Conservation (phyloP, 805 yeast species). For the Alloascoidea africana region DNA sequence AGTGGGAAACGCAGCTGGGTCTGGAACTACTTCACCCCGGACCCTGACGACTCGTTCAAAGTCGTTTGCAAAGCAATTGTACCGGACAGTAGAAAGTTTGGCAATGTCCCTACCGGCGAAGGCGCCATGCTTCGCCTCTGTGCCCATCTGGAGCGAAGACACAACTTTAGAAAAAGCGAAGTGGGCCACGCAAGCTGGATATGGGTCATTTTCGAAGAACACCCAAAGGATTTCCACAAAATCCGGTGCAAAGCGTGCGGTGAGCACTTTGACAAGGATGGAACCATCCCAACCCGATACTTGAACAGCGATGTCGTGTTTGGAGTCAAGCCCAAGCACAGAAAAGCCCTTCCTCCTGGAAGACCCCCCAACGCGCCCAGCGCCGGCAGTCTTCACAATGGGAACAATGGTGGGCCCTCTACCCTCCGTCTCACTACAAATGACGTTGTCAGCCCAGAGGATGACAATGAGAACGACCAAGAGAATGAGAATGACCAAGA, state of each 20-base stretch:
- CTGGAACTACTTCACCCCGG: constrained; percentile 1
- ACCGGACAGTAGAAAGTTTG: not conserved
- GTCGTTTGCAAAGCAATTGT: not conserved
- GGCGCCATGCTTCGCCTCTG: not conserved
- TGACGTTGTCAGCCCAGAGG: too few species aligned
- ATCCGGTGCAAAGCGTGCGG: not conserved
- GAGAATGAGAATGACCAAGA: too few species aligned
- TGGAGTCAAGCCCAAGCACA: constrained; percentile 1
- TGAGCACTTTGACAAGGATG: not conserved
- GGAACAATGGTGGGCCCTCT: too few species aligned
- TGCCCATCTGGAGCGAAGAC: not conserved
- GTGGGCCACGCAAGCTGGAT: not conserved
- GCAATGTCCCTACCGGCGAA: not conserved
- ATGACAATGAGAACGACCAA: too few species aligned
- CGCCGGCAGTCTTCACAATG: too few species aligned
- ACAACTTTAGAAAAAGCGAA: not conserved
- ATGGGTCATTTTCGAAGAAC: not conserved
- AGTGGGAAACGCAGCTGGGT: constrained; percentile 1
- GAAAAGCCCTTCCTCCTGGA: not conserved
- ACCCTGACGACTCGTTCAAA: constrained; percentile 1
- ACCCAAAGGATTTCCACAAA: not conserved
- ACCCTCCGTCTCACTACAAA: too few species aligned
- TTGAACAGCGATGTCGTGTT: not conserved
- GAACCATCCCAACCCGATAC: not conserved
- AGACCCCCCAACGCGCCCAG: not conserved